A percentile compares a stretch with the other conserved stretches of the same genome.
Conservation (phyloP, 1,284 basidiomycete genomes). For the Heterobasidion irregulare region DNA sequence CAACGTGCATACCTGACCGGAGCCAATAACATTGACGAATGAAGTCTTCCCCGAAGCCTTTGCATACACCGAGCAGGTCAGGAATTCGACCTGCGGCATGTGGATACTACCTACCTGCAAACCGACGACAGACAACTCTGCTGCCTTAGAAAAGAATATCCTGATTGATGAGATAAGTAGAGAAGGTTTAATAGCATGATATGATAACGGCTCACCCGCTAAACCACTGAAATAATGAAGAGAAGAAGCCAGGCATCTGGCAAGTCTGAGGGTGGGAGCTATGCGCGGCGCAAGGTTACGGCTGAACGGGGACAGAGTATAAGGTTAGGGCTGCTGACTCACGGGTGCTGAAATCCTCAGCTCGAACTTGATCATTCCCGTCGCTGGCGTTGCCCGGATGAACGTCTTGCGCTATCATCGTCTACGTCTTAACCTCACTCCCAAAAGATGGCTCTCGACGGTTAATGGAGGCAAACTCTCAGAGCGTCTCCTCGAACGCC, state of each 20-base stretch:
- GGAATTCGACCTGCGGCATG: not conserved
- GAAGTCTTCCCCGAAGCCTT: conserved; percentile 93
- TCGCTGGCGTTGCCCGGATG: not conserved
- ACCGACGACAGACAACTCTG: conserved; percentile 92
- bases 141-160: conserved; percentile 82
- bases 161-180: conserved; percentile 22
- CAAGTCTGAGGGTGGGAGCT: not conserved
- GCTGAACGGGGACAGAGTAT: not conserved
- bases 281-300: not conserved
- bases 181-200: not conserved
- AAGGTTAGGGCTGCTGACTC: not conserved
- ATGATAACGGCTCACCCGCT: conserved; percentile 36
- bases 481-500: too few species aligned
- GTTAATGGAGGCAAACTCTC: too few species aligned
- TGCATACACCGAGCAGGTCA: not conserved
- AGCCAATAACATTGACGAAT: conserved; percentile 86
- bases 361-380: too few species aligned
- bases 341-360: too few species aligned
- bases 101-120: conserved; percentile 55
- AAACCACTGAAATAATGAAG: conserved; percentile 63
- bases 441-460: not conserved
- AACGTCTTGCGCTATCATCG: not conserved
- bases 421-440: not conserved
- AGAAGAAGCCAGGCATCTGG: conserved; percentile 60
- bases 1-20: conserved; percentile 49